Evolutionary conservation across 495 filamentous ascomycete species (phyloP).

Genomic region (Aspergillus kassunensis): DNA sequence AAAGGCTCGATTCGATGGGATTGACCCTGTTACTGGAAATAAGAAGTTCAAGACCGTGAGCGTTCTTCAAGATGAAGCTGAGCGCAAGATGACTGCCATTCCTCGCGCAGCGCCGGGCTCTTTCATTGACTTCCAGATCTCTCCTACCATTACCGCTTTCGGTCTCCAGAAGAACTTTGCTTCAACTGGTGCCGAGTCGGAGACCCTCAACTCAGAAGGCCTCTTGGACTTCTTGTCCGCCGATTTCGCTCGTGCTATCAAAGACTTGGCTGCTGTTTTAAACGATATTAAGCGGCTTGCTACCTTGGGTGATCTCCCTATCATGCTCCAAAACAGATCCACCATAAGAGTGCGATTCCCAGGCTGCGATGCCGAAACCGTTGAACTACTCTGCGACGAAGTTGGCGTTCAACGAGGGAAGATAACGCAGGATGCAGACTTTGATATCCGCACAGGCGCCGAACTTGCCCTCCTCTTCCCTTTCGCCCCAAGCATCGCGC

Average conservation of each 20-base stretch:
- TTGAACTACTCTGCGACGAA: constrained; percentile 81
- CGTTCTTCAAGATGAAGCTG: constrained; percentile 63
- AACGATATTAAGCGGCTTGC: constrained; percentile 77
- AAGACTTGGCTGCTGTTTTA: constrained; percentile 74
- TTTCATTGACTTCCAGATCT: constrained; percentile 78
- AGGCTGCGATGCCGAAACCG: constrained; percentile 80
- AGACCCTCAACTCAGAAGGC: constrained; percentile 68
- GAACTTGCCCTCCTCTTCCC: constrained; percentile 79
- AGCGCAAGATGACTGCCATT: constrained; percentile 53
- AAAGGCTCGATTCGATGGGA: constrained; percentile 77
- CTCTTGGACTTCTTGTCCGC: constrained; percentile 79
- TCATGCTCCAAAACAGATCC: constrained; percentile 59
- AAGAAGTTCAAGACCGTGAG: constrained; percentile 72
- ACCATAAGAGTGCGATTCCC: constrained; percentile 81
- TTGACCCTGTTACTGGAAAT: constrained; percentile 61
- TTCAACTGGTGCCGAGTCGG: constrained; percentile 24
- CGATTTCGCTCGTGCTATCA: constrained; percentile 84
- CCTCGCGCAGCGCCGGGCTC: constrained; percentile 63
- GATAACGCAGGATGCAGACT: constrained; percentile 73
- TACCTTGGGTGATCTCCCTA: constrained; percentile 75
- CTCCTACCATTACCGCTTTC: constrained; percentile 81
- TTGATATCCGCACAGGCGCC: constrained; percentile 56
- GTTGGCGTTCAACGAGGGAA: constrained; percentile 75
- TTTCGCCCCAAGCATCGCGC: constrained; percentile 62
- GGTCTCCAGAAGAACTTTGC: constrained; percentile 40